Percentiles rank a stretch among this genome's conserved stretches.
These are phyloP conservation scores for Colletotrichum acutatum DNA, from an alignment of 2,329 filamentous ascomycete genomes.

Conservation along the genomic window DNA sequence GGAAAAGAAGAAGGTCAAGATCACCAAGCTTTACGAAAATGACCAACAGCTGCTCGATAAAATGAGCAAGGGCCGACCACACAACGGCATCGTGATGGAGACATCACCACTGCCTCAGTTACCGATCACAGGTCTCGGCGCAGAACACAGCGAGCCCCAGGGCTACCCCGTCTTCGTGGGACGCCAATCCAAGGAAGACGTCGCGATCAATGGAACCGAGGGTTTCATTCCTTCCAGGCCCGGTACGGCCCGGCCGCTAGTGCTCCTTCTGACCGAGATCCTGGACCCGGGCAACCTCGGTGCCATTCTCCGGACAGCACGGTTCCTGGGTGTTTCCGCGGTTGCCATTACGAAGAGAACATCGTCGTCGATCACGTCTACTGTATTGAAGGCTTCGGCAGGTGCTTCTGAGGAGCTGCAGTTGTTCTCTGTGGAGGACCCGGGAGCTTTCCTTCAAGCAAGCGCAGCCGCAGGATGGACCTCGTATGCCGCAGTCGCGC, in stretches of 20 bases:
- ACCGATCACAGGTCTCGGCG: constrained; percentile 70
- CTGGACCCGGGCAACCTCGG: constrained; percentile 92
- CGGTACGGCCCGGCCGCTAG: constrained; percentile 70
- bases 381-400: constrained; percentile 87
- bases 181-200: constrained; percentile 80
- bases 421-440: constrained; percentile 75
- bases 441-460: constrained; percentile 74
- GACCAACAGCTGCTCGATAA: constrained; percentile 81
- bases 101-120: constrained; percentile 82
- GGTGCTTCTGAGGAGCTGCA: constrained; percentile 86
- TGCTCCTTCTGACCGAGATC: constrained; percentile 80
- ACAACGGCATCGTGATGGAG: constrained; percentile 92
- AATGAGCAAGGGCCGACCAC: constrained; percentile 83
- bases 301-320: constrained; percentile 86
- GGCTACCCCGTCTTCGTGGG: constrained; percentile 71
- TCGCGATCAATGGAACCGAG: constrained; percentile 75
- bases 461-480: constrained; percentile 82
- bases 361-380: constrained; percentile 78
- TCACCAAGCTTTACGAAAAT: constrained; percentile 68
- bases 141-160: constrained; percentile 53
- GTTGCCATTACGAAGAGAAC: constrained; percentile 80
- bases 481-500: constrained; percentile 79
- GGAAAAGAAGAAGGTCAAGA: constrained; percentile 58
- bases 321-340: constrained; percentile 90
- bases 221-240: constrained; percentile 57